Percentiles rank a stretch among this genome's conserved stretches.
These are phyloP conservation scores for Taxawa tesnikishii DNA, from an alignment of 2,329 filamentous ascomycete genomes.

Conservation along the genomic window DNA sequence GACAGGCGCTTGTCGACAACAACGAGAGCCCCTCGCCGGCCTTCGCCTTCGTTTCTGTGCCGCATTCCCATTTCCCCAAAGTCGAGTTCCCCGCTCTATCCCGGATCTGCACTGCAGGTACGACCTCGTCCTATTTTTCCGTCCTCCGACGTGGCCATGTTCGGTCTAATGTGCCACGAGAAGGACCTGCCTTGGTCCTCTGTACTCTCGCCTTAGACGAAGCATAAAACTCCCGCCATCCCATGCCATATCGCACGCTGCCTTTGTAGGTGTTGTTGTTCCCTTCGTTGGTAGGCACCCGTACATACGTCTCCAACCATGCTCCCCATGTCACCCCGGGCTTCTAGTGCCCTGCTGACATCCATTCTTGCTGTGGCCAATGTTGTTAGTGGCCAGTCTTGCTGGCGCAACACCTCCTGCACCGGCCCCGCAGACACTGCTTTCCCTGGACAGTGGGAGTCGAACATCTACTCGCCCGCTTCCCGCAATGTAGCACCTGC, in stretches of 20 bases:
- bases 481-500: slow-evolving; percentile 38
- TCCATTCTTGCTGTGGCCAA: background rate
- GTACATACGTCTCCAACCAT: background rate
- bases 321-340: too few relatives aligned
- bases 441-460: slow-evolving; percentile 47
- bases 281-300: background rate
- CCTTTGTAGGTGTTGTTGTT: background rate
- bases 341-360: background rate
- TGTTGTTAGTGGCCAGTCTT: slow-evolving; percentile 17
- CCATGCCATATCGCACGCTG: background rate
- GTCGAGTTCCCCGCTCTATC: background rate
- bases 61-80: too few relatives aligned
- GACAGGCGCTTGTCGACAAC: too few relatives aligned
- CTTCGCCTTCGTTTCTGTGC: too few relatives aligned
- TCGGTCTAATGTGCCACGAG: background rate
- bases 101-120: background rate
- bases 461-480: slow-evolving; percentile 43
- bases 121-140: background rate
- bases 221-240: background rate
- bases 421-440: slow-evolving; percentile 35
- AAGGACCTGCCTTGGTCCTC: too few relatives aligned
- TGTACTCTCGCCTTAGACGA: too few relatives aligned
- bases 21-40: too few relatives aligned
- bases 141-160: background rate
- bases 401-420: slow-evolving; percentile 46